Conservation (phyloP, 129 eudicot genomes). For the Arctium minus region DNA sequence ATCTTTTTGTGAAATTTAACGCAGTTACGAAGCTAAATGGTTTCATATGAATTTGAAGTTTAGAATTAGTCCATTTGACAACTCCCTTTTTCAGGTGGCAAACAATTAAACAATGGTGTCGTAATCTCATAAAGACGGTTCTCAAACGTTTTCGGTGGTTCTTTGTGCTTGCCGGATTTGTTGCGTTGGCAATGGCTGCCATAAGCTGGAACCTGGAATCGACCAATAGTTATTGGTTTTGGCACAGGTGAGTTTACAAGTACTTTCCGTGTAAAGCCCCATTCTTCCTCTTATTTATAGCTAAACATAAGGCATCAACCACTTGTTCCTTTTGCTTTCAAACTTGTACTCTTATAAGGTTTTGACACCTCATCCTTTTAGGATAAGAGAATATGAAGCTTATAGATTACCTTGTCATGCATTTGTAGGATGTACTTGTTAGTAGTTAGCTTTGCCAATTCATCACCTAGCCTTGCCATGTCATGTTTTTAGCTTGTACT, state of each 20-base stretch:
- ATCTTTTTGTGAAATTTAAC: not conserved
- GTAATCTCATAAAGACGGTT: conserved; percentile 42
- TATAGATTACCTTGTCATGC: no score
- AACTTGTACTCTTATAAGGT: no score
- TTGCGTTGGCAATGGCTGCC: conserved; percentile 73
- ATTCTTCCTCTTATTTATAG: no score
- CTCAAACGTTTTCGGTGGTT: conserved; percentile 77
- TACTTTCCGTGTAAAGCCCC: not conserved
- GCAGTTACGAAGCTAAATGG: not conserved
- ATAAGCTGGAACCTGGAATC: conserved; percentile 79
- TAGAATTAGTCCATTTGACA: not conserved
- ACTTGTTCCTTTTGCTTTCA: no score
- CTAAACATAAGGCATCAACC: no score
- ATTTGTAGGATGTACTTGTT: no score
- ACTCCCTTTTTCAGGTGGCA: conserved; percentile 56
- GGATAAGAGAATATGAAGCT: no score
- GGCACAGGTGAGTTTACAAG: conserved; percentile 75
- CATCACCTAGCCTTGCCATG: no score
- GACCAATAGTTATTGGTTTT: conserved; percentile 81
- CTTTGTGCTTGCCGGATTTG: conserved; percentile 64
- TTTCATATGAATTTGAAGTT: not conserved
- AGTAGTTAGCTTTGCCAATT: no score
- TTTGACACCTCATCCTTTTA: no score
- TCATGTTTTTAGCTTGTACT: no score
- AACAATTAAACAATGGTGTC: conserved; percentile 46